Evolutionary conservation across 495 filamentous ascomycete species (phyloP).

Genomic region (Neohortaea acidophila): DNA sequence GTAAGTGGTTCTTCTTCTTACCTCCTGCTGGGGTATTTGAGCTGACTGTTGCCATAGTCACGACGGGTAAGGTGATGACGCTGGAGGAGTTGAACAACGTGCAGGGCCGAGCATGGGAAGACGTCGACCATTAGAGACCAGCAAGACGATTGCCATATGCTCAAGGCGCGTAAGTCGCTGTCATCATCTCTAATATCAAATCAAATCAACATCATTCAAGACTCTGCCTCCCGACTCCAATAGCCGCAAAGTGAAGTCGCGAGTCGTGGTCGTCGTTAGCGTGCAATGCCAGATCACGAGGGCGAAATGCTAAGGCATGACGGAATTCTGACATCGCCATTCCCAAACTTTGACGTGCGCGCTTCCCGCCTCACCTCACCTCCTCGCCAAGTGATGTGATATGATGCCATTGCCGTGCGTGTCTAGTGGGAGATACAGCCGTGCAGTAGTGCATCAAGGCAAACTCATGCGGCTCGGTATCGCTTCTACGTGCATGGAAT

Average conservation of each 20-base stretch:
- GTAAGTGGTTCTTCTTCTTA: conserved; percentile 18
- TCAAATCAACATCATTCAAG: no score
- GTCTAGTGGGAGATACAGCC: no score
- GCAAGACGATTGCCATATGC: no score
- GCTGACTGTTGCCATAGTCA: conserved; percentile 33
- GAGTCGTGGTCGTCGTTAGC: not conserved
- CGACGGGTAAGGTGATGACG: conserved; percentile 81
- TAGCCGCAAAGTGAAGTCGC: not conserved
- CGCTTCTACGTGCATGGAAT: no score
- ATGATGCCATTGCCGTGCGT: no score
- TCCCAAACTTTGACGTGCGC: no score
- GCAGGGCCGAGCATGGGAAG: conserved; percentile 85
- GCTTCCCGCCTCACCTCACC: no score
- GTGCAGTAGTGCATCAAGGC: no score
- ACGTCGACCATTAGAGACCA: no score
- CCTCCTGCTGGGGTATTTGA: not conserved
- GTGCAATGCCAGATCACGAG: not conserved
- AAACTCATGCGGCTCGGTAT: no score
- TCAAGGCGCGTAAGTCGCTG: not conserved
- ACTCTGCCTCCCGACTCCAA: not conserved
- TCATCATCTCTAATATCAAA: not conserved
- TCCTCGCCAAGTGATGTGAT: no score
- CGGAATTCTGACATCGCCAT: no score
- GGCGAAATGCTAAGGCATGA: not conserved
- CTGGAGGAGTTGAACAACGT: conserved; percentile 73